Evolutionary conservation across 1,139 yeast species (phyloP).

Genomic region (Ogataea hybrid): DNA sequence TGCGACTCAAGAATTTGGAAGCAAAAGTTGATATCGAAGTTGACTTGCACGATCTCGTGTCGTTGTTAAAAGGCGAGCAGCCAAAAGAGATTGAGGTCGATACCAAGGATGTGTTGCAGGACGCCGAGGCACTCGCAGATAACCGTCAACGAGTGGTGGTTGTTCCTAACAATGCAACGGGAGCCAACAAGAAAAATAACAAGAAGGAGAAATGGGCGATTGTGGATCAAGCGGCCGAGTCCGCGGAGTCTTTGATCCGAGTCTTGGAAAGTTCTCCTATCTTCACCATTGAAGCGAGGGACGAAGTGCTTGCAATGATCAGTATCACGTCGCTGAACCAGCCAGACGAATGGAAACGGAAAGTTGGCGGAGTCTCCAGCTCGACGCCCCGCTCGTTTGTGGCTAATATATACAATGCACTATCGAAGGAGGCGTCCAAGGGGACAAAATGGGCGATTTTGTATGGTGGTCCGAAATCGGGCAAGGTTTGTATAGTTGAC

Average conservation of each 20-base stretch:
- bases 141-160: constrained; percentile 58
- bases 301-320: constrained; percentile 82
- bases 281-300: constrained; percentile 72
- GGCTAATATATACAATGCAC: constrained; percentile 62
- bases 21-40: constrained; percentile 67
- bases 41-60: constrained; percentile 61
- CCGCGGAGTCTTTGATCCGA: constrained; percentile 54
- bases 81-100: constrained; percentile 8
- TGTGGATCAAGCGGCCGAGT: constrained; percentile 69
- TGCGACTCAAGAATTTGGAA: constrained; percentile 64
- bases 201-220: constrained; percentile 79
- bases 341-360: constrained; percentile 86
- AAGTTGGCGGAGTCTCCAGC: constrained; percentile 70
- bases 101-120: constrained; percentile 3
- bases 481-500: constrained; percentile 67
- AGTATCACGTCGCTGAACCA: constrained; percentile 70
- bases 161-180: constrained; percentile 70
- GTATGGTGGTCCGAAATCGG: constrained; percentile 74
- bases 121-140: constrained; percentile 13
- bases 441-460: constrained; percentile 74
- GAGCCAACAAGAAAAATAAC: constrained; percentile 65
- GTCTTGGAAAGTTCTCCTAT: constrained; percentile 65
- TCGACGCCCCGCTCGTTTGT: constrained; percentile 77
- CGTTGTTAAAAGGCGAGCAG: constrained; percentile 41
- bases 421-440: constrained; percentile 68